Evolutionary conservation across 345 rosid species (phyloP).

Genomic region (Arabis hirsuta): DNA sequence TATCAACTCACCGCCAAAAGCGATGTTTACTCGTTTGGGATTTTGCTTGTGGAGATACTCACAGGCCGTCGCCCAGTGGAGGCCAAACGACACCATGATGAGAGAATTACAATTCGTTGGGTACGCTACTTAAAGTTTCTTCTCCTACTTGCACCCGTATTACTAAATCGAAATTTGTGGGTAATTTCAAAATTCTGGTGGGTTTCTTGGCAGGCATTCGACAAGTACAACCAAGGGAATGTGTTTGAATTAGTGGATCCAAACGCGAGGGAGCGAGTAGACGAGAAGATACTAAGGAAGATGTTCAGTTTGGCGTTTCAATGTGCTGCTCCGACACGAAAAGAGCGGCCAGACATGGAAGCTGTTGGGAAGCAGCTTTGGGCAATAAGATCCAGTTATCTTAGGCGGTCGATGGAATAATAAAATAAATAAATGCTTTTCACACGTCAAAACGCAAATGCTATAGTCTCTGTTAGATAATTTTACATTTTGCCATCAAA

Average conservation of each 20-base stretch:
- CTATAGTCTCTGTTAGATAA: conserved; percentile 23
- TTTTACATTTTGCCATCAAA: conserved; percentile 27
- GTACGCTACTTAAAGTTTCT: conserved; percentile 53
- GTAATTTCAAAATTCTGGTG: neutral
- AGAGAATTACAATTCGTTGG: conserved; percentile 89
- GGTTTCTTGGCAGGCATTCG: conserved; percentile 66
- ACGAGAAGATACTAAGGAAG: conserved; percentile 54
- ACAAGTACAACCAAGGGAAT: conserved; percentile 65
- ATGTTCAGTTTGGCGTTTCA: conserved; percentile 79
- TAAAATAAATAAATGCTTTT: neutral
- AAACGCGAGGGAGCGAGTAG: conserved; percentile 58
- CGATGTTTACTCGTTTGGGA: conserved; percentile 92
- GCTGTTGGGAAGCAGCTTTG: conserved; percentile 81
- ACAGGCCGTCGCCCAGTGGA: conserved; percentile 95
- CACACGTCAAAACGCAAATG: neutral
- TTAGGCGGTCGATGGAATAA: conserved; percentile 46
- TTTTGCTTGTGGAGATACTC: conserved; percentile 82
- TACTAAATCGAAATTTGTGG: neutral
- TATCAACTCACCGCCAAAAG: conserved; percentile 89
- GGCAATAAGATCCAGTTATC: conserved; percentile 81
- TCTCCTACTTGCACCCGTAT: conserved; percentile 4
- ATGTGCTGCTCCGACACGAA: conserved; percentile 81
- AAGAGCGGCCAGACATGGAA: conserved; percentile 88
- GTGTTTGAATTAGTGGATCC: conserved; percentile 67
- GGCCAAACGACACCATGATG: conserved; percentile 55